Evolutionary conservation across 768 basidiomycete species (phyloP).

Genomic region (Mycena maculata): DNA sequence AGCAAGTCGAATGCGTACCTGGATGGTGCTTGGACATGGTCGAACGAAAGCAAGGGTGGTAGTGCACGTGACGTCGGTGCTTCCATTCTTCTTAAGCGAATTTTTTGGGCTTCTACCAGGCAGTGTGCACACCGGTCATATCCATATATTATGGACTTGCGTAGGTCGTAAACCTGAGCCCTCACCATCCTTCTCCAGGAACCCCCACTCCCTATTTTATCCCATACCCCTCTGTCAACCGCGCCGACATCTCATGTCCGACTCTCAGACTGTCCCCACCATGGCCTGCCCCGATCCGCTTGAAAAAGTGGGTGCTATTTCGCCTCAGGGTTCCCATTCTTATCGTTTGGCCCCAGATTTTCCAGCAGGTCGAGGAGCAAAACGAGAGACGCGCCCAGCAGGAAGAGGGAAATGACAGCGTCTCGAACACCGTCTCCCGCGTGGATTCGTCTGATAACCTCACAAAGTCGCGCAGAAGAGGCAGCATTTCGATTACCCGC

Average conservation of each 20-base stretch:
- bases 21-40: constrained; percentile 93
- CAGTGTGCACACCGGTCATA: neutral
- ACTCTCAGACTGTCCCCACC: neutral
- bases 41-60: neutral
- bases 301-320: constrained; percentile 41
- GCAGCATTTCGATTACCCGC: constrained; percentile 68
- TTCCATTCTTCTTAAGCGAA: neutral
- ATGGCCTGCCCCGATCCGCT: constrained; percentile 44
- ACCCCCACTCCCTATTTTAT: neutral
- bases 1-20: constrained; percentile 55
- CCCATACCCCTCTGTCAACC: no score
- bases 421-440: constrained; percentile 31
- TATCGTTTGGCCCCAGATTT: constrained; percentile 55
- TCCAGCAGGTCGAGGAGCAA: constrained; percentile 67
- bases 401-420: constrained; percentile 38
- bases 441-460: constrained; percentile 40
- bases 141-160: neutral
- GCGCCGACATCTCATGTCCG: neutral
- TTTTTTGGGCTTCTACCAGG: neutral
- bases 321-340: neutral
- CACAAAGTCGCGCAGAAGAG: constrained; percentile 54
- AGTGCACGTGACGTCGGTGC: neutral
- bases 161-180: neutral
- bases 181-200: neutral
- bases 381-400: constrained; percentile 61